Percentiles rank a stretch among this genome's conserved stretches.
Conservation (phyloP, 2,329 filamentous ascomycete genomes). For the Aspergillus cejpii region DNA sequence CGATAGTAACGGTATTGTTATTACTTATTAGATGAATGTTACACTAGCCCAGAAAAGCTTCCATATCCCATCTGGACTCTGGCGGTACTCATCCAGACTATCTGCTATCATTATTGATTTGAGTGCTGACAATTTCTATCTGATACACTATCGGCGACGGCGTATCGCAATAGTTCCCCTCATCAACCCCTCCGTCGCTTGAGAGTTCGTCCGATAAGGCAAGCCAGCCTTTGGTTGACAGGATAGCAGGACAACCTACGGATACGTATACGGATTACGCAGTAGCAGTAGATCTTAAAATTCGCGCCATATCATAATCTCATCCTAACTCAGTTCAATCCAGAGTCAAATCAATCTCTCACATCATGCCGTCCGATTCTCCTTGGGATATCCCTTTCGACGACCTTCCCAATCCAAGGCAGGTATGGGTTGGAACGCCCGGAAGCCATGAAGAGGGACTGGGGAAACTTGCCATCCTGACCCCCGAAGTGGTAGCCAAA, state of each 20-base stretch:
- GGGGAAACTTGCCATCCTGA: constrained; percentile 48
- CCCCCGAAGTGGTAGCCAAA: constrained; percentile 46
- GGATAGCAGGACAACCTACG: too few species aligned
- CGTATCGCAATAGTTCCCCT: background rate
- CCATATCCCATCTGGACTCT: too few species aligned
- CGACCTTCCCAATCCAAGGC: constrained; percentile 44
- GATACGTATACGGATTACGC: too few species aligned
- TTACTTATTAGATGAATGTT: too few species aligned
- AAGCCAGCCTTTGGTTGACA: too few species aligned
- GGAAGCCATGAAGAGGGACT: constrained; percentile 48
- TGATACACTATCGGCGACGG: too few species aligned
- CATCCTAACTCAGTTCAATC: background rate
- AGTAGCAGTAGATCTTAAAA: background rate
- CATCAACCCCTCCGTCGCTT: background rate
- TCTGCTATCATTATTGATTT: too few species aligned
- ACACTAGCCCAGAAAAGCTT: too few species aligned
- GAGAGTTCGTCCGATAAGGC: background rate
- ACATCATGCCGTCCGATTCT: constrained; percentile 11
- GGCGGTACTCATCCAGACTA: too few species aligned
- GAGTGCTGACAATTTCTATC: too few species aligned
- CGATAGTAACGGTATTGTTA: too few species aligned
- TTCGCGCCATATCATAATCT: background rate
- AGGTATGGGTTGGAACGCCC: constrained; percentile 44
- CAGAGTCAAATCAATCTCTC: constrained; percentile 2
- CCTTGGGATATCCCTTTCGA: constrained; percentile 37